Evolutionary conservation across 1,284 basidiomycete species (phyloP).

Genomic region (Vanrija humicola): DNA sequence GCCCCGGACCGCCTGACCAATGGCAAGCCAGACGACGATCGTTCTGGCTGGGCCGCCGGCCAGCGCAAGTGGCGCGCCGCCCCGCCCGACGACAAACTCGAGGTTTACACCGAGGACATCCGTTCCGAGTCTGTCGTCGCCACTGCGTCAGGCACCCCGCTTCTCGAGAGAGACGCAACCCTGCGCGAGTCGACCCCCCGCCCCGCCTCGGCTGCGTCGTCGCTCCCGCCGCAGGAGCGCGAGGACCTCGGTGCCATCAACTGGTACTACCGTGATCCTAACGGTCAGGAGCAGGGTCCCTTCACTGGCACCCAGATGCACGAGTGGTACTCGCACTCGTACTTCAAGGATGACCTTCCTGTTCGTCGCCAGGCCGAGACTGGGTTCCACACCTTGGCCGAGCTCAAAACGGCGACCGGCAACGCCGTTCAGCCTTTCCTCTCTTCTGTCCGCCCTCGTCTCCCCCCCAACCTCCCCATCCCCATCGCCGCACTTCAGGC

Average conservation of each 20-base stretch:
- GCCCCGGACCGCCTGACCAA: conserved; percentile 19
- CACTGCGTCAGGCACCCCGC: conserved; percentile 37
- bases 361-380: conserved; percentile 64
- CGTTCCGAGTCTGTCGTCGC: conserved; percentile 31
- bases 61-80: conserved; percentile 38
- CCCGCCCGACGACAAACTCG: conserved; percentile 3
- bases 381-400: conserved; percentile 45
- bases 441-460: conserved; percentile 36
- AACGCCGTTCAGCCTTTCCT: conserved; percentile 47
- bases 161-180: conserved; percentile 39
- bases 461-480: conserved; percentile 42
- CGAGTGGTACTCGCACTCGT: conserved; percentile 89
- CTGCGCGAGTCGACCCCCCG: conserved; percentile 20
- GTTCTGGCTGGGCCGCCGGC: conserved; percentile 38
- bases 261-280: conserved; percentile 90
- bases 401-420: conserved; percentile 43
- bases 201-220: conserved; percentile 4
- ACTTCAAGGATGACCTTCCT: conserved; percentile 79
- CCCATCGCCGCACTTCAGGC: conserved; percentile 28
- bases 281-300: conserved; percentile 88
- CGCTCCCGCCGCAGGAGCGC: conserved; percentile 15
- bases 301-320: conserved; percentile 91
- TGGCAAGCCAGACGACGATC: conserved; percentile 30
- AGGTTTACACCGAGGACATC: conserved; percentile 8
- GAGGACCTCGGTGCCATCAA: conserved; percentile 65